Evolutionary conservation across 176 grass and related monocot genomes (phyloP), one percentile per base, ranked within the genome.

Genomic region (Bonia amplexicaulis): DNA sequence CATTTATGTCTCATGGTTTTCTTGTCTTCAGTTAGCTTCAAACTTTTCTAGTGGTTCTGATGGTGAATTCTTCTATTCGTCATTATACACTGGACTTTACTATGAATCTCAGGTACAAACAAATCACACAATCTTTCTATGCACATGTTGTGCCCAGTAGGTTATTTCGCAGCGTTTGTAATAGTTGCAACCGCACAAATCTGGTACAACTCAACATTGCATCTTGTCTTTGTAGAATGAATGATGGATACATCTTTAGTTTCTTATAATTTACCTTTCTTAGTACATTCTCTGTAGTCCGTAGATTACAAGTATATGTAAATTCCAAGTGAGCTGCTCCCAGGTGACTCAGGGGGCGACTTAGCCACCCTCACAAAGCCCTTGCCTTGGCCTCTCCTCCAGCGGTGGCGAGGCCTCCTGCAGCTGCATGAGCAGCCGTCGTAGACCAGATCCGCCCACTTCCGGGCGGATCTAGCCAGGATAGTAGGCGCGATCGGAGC

Each of bases 71-170:
- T 98, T 98, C 57, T 98, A 98, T 78, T 86, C 95, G n/a, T 87
- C 89, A 85, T 74, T 98, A 51, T 98, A 95, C 60, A 65, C 93
- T 25, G 93, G 93, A 41, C 91, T 98, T 69, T 93, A 93, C 74
- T 89, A 95, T 52, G 93, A 98, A 89, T 95, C 93, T 79, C 83
- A 93, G 96, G 96, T 97, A 66, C 40, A 69, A 49, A 31, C 76
- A 44, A 55, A 66, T n/a, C 59, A 12, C 15, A 45, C 3, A 59
- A 59, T 58, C 22, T 77, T 71, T 64, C 10, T 78, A 2, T 68
- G 12, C 6, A n/a, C 13, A 14, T 74, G 27, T 9, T 9, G 1
- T 41, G 77, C 20, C 12, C 1, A 19, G 47, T 42, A 22, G n/a
- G 17, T 69, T 70, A 40, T 77, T 72, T 69, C 53, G 1, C 31